phyloP scores from a whole-genome alignment of 805 yeast genomes.

The Candida tallmaniae region DNA sequence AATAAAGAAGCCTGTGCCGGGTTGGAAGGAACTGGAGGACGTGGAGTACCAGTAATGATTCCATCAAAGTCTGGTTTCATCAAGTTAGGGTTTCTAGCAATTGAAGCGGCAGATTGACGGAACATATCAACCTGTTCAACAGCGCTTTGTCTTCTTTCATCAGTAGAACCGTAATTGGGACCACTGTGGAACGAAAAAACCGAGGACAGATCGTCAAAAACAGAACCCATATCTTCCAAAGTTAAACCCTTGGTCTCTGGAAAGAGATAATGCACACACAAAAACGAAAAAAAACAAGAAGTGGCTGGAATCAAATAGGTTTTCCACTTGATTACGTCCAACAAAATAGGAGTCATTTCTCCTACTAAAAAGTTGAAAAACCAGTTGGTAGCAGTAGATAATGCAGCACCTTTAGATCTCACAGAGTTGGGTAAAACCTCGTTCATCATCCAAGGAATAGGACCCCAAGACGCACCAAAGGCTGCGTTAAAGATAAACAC shows the following conservation, averaged over 20 bases:
- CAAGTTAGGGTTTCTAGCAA: constrained; percentile 37
- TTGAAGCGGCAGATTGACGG: constrained; percentile 36
- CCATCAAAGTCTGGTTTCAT: constrained; percentile 30
- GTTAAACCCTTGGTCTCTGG: constrained; percentile 91
- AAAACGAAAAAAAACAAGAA: constrained; percentile 68
- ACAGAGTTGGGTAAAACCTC: constrained; percentile 83
- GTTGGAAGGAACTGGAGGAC: constrained; percentile 13
- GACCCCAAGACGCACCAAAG: constrained; percentile 93
- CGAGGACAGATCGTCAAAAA: constrained; percentile 63
- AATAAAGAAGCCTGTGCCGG: not conserved
- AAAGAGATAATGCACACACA: constrained; percentile 66
- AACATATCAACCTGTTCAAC: constrained; percentile 13
- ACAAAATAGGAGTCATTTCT: constrained; percentile 81
- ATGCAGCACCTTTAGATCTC: constrained; percentile 85
- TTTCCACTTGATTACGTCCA: constrained; percentile 73
- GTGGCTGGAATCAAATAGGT: constrained; percentile 78
- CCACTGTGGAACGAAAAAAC: constrained; percentile 38
- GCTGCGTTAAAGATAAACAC: constrained; percentile 79
- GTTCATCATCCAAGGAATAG: constrained; percentile 88
- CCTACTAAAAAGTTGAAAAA: constrained; percentile 89
- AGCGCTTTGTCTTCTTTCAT: constrained; percentile 18
- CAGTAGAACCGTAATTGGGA: constrained; percentile 13
- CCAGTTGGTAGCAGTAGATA: constrained; percentile 93
- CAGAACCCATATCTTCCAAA: constrained; percentile 87
- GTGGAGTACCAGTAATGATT: constrained; percentile 25